phyloP scores from a whole-genome alignment of 306 rosid genomes.

The Gillenia trifoliata region DNA sequence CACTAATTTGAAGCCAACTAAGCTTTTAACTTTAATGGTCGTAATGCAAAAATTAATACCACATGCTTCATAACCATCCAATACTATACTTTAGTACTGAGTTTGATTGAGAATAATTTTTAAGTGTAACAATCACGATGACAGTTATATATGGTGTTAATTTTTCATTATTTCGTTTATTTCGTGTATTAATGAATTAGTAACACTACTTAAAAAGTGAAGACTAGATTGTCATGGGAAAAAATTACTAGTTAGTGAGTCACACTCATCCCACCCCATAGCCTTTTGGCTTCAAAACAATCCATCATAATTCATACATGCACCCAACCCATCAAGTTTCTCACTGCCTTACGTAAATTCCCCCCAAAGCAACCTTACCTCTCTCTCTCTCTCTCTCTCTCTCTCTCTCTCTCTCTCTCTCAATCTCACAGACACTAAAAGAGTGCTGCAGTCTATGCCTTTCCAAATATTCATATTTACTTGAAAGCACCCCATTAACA shows the following conservation, averaged over 20 bases:
- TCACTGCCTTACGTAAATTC: constrained; percentile 52
- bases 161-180: no score
- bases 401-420: background rate
- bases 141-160: no score
- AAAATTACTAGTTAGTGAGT: constrained; percentile 4
- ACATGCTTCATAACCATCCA: background rate
- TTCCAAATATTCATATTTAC: background rate
- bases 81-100: no score
- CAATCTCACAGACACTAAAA: background rate
- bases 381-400: background rate
- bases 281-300: background rate
- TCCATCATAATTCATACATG: background rate
- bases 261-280: constrained; percentile 1
- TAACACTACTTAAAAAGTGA: background rate
- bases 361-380: constrained; percentile 31
- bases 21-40: background rate
- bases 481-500: background rate
- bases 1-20: background rate
- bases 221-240: background rate
- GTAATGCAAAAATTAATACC: background rate
- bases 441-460: background rate
- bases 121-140: no score
- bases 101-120: no score
- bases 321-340: constrained; percentile 18
- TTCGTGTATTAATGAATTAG: no score